These are phyloP conservation scores for Chlorencoelia australis DNA, from an alignment of 2,329 filamentous ascomycete genomes.

Conservation along the genomic window DNA sequence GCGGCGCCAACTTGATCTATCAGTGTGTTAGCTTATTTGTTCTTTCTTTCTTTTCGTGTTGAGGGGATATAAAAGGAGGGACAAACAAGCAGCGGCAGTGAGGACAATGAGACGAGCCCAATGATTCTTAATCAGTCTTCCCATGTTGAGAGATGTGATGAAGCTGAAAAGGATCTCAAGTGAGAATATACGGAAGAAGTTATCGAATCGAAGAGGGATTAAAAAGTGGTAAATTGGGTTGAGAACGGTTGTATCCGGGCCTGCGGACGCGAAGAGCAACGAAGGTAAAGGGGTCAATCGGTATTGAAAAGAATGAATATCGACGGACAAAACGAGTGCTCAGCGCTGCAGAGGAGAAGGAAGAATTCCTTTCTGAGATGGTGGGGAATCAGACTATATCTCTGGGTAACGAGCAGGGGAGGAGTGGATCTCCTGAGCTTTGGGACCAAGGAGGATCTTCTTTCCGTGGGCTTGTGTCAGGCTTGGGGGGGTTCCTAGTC, in stretches of 20 bases:
- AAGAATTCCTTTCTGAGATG: conserved; percentile 5
- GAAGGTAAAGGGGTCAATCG: conserved; percentile 25
- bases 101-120: conserved; percentile 92
- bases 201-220: conserved; percentile 22
- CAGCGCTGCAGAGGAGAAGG: conserved; percentile 28
- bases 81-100: conserved; percentile 55
- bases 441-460: conserved; percentile 22
- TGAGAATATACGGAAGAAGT: conserved; percentile 18
- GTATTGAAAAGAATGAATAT: conserved; percentile 42
- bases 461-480: conserved; percentile 28
- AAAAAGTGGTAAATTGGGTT: conserved; percentile 25
- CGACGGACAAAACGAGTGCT: conserved; percentile 42
- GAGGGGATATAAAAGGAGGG: conserved; percentile 4
- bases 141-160: conserved; percentile 59
- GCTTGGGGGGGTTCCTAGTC: conserved; percentile 29
- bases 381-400: conserved; percentile 31
- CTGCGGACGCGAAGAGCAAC: conserved; percentile 33
- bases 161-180: conserved; percentile 11
- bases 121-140: conserved; percentile 98
- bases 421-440: conserved; percentile 20
- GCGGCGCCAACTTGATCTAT: conserved; percentile 79
- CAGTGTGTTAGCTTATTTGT: conserved; percentile 1
- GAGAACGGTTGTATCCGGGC: conserved; percentile 50
- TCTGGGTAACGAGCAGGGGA: conserved; percentile 18
- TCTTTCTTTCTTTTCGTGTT: conserved; percentile 7